These are phyloP conservation scores for Scolecobasidium constrictum DNA, from an alignment of 2,329 filamentous ascomycete genomes.

Conservation along the genomic window DNA sequence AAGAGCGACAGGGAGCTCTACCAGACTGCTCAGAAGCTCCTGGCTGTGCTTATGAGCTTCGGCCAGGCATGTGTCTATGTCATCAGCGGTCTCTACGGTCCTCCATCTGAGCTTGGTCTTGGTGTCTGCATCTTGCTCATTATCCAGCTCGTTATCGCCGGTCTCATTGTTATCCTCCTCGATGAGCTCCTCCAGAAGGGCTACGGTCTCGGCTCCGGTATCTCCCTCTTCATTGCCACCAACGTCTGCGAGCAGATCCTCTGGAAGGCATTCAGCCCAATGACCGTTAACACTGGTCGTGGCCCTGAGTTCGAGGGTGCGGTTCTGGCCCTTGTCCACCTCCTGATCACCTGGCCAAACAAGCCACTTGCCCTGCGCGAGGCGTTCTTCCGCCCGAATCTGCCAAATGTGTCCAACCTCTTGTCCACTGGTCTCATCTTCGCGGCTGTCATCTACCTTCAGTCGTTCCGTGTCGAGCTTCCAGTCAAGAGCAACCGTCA, in stretches of 20 bases:
- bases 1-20: slow-evolving; percentile 99
- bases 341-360: slow-evolving; percentile 97
- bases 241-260: slow-evolving; percentile 99
- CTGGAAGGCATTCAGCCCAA: slow-evolving; percentile 99
- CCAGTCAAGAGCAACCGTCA: slow-evolving; percentile 99
- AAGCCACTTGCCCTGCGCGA: slow-evolving; percentile 98
- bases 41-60: slow-evolving; percentile 85
- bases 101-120: slow-evolving; percentile 89
- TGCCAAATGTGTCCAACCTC: slow-evolving; percentile 99
- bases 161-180: slow-evolving; percentile 96
- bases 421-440: slow-evolving; percentile 88
- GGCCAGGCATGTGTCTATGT: slow-evolving; percentile 97
- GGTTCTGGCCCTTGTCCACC: slow-evolving; percentile 94
- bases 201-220: slow-evolving; percentile 5
- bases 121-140: slow-evolving; percentile 98
- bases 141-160: slow-evolving; percentile 93
- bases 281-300: slow-evolving; percentile 97
- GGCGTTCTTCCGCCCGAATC: slow-evolving; percentile 98
- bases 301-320: slow-evolving; percentile 98
- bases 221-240: slow-evolving; percentile 55
- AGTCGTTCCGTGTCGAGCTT: slow-evolving; percentile 99
- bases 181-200: slow-evolving; percentile 88
- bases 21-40: slow-evolving; percentile 93
- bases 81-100: slow-evolving; percentile 94
- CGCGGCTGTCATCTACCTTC: slow-evolving; percentile 95